Evolutionary conservation across 2,329 filamentous ascomycete species (phyloP), one percentile per base, ranked within the genome.

Genomic region (Gremmenia infestans): DNA sequence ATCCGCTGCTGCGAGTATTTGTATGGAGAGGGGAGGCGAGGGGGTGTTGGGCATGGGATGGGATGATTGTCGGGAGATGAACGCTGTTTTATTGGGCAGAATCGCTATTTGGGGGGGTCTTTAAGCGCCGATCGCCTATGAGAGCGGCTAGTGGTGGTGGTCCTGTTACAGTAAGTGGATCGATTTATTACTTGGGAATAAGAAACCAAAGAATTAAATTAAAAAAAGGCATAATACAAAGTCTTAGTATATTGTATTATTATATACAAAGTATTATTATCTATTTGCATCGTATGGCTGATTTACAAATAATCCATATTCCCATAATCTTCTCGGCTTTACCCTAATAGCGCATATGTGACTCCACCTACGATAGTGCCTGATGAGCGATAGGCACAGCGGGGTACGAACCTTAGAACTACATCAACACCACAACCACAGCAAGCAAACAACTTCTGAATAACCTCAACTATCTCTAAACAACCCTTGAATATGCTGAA

Each of bases 401-500:
- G 53, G 55, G 54, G 52, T 55, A 55, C 53, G 37, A n/a, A 28
- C 25, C 25, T 28, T 28, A 7, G 28, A 11, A 11, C 28, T 32
- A 32, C 28, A 32, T 32, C 28, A 32, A 32, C 28, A 32, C 28
- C 28, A 32, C 28, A 32, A 8, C 28, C 28, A 32, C 9, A 25
- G 23, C 23, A 25, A 32, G 2, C 28, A 52, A 50, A 58, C 55
- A 55, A 55, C 55, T 39, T 53, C 36, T 25, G 22, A 53, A 49
- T 40, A 42, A 14, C 49, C 37, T 42, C 49, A 51, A 17, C 5
- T 17, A 45, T 12, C 11, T 28, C 22, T 23, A 25, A 14, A 28
- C 14, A 11, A 8, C 4, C n/a, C 42, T 25, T 12, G 15, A 4
- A 12, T 23, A 19, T 47, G 4, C 23, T 14, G 17, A 57, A 45